Percentiles rank a stretch among this genome's conserved stretches.
Evolutionary conservation across 1,139 yeast species (phyloP).

Genomic region (Debaryomyces robertsiae): DNA sequence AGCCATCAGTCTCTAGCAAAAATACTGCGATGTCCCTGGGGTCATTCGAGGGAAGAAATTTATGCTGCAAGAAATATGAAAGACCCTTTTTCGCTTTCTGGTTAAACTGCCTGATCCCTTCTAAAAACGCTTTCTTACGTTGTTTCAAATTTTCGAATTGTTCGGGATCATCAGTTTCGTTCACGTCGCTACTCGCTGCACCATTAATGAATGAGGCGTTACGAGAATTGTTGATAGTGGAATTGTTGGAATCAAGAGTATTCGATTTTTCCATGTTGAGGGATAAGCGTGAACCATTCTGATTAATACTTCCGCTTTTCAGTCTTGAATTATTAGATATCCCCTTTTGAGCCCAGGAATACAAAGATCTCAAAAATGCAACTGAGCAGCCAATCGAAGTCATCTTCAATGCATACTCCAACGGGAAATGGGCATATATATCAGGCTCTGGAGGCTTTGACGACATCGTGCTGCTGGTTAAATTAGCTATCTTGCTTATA

Average conservation of each 20-base stretch:
- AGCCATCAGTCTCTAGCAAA: slow-evolving; percentile 72
- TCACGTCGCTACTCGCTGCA: slow-evolving; percentile 21
- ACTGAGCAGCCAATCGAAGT: slow-evolving; percentile 79
- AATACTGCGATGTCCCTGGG: slow-evolving; percentile 77
- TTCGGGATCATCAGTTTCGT: slow-evolving; percentile 69
- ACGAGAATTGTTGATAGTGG: slow-evolving; percentile 32
- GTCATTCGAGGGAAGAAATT: slow-evolving; percentile 60
- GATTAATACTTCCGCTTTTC: slow-evolving; percentile 9
- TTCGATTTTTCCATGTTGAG: slow-evolving; percentile 41
- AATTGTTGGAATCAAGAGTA: slow-evolving; percentile 42
- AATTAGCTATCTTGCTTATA: slow-evolving; percentile 68
- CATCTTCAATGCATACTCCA: slow-evolving; percentile 84
- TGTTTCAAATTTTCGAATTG: slow-evolving; percentile 86
- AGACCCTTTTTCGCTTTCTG: slow-evolving; percentile 85
- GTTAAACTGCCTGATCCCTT: slow-evolving; percentile 79
- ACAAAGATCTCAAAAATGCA: slow-evolving; percentile 76
- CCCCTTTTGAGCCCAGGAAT: slow-evolving; percentile 88
- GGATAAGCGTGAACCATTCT: slow-evolving; percentile 23
- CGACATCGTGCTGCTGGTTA: slow-evolving; percentile 67
- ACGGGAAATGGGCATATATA: slow-evolving; percentile 56
- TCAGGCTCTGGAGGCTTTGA: slow-evolving; percentile 69
- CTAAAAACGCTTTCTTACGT: slow-evolving; percentile 77
- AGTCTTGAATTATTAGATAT: slow-evolving; percentile 21
- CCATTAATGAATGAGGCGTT: slow-evolving; percentile 35
- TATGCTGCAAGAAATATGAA: slow-evolving; percentile 57